Evolutionary conservation across 257 asterid species (phyloP), one percentile per base, ranked within the genome.

Genomic region (Sherardia arvensis): DNA sequence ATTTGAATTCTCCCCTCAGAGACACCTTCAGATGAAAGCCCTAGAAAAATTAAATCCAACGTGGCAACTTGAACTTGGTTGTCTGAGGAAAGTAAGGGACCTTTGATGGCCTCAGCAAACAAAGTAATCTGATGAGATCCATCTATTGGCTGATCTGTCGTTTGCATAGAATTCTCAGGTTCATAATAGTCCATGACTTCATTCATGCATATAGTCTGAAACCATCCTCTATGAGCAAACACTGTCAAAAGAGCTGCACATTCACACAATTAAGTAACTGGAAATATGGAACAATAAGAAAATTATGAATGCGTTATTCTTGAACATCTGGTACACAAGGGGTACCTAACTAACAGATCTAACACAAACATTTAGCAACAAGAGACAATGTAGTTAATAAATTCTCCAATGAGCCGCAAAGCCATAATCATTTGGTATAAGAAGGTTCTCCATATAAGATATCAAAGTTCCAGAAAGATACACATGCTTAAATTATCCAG

Each of bases 61-160:
- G 90, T 79, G 68, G 96, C 87, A 74, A 82, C 79, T 76, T 89
- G 99, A 68, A 92, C 90, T 77, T 87, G 87, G 81, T 70, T 84
- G 71, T 92, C 97, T 62, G 97, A 85, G 68, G 99, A 92, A 79
- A 92, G 94, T 69, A 92, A 77, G 66, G 99, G 87, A 40, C 84
- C 97, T 77, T 92, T 89, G 73, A 92, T 83, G 43, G 99, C 99
- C 85, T 92, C 97, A 45, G 95, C 95, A 85, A 89, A 92, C 83
- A 89, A 74, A 73, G 79, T 76, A 76, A 74, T 87, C 60, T 87
- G 71, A 47, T 85, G 69, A 54, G 80, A 80, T 58, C 72, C 81
- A 71, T 81, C 84, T 49, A 61, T 65, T 26, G 53, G 74, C 25
- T 74, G 72, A 53, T 87, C 94, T 61, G 78, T 60, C 57, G 74